phyloP scores from a whole-genome alignment of 495 filamentous ascomycete species.

The Tuber brumale region DNA sequence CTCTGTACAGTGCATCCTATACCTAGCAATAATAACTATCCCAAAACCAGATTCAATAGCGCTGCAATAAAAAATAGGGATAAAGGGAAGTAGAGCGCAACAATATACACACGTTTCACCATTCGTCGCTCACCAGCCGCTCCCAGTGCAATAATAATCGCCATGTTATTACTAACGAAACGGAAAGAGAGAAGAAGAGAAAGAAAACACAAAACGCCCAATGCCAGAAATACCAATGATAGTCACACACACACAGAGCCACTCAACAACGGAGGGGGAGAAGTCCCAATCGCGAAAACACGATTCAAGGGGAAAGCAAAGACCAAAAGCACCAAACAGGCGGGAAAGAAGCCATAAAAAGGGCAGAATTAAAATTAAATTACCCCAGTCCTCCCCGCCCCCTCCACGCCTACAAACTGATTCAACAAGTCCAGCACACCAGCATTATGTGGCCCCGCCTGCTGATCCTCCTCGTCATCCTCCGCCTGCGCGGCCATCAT shows the following conservation, averaged over 20 bases:
- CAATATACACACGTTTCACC: neutral
- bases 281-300: neutral
- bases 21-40: neutral
- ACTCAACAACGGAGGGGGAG: neutral
- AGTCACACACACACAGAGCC: neutral
- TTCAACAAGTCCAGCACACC: slow-evolving; percentile 82
- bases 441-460: slow-evolving; percentile 44
- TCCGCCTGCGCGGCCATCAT: slow-evolving; percentile 50
- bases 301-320: neutral
- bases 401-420: slow-evolving; percentile 76
- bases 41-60: neutral
- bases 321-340: slow-evolving; percentile 1
- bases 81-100: neutral
- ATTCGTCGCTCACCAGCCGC: neutral
- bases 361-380: slow-evolving; percentile 9
- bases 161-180: slow-evolving; percentile 2
- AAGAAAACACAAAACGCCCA: slow-evolving; percentile 16
- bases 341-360: neutral
- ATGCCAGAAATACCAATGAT: neutral
- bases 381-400: slow-evolving; percentile 40
- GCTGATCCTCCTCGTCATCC: slow-evolving; percentile 49
- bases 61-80: neutral
- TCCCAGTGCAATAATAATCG: neutral
- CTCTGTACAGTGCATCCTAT: neutral
- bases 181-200: slow-evolving; percentile 1